These are phyloP conservation scores for Cyberlindnera xylosilytica DNA, from an alignment of 805 yeast genomes.

Conservation along the genomic window DNA sequence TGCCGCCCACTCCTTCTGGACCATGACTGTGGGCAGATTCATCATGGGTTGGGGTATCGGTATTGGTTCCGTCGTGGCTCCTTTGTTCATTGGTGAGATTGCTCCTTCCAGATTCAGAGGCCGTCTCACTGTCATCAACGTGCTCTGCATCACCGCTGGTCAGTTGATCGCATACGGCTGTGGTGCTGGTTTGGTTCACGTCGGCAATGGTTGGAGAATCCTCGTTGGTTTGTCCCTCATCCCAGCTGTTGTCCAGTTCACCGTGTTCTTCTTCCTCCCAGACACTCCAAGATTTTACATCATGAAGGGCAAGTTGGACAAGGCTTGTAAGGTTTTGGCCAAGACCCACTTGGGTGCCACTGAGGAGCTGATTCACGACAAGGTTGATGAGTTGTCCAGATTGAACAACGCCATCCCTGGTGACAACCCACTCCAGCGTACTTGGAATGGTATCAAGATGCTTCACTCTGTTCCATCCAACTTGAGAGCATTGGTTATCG, in stretches of 20 bases:
- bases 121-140: constrained; percentile 82
- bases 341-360: constrained; percentile 63
- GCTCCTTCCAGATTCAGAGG: constrained; percentile 94
- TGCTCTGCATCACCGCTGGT: constrained; percentile 90
- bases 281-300: constrained; percentile 93
- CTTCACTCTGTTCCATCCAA: constrained; percentile 72
- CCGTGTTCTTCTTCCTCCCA: constrained; percentile 79
- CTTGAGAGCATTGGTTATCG: constrained; percentile 83
- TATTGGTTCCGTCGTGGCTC: constrained; percentile 90
- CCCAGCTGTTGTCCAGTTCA: constrained; percentile 78
- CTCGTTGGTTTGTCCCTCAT: constrained; percentile 87
- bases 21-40: constrained; percentile 88
- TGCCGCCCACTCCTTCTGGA: constrained; percentile 78
- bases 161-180: constrained; percentile 91
- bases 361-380: constrained; percentile 59
- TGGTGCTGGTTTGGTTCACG: constrained; percentile 79
- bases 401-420: constrained; percentile 47
- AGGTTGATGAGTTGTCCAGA: constrained; percentile 61
- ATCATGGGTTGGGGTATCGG: constrained; percentile 97
- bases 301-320: constrained; percentile 59
- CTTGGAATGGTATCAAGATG: constrained; percentile 58
- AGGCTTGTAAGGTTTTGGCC: constrained; percentile 64
- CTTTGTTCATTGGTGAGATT: constrained; percentile 85
- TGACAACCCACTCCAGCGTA: constrained; percentile 42
- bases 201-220: constrained; percentile 87